phyloP scores from a whole-genome alignment of 192 early-diverging fungal species.

The Rhizophagus sp. region DNA sequence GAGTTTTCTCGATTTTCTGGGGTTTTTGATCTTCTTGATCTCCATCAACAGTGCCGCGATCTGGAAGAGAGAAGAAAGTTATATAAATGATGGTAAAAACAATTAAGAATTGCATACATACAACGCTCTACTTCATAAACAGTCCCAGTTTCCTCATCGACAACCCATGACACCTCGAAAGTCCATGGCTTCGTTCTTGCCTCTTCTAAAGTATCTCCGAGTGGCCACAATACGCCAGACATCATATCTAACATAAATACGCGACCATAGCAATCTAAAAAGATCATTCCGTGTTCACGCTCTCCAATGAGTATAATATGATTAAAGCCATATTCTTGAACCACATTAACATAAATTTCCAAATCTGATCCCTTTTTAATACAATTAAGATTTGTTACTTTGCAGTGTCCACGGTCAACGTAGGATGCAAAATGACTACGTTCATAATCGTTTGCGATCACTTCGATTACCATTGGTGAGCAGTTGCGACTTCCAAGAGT shows the following conservation, averaged over 20 bases:
- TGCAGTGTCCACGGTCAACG: not conserved
- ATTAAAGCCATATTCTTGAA: not conserved
- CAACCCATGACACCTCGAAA: no score
- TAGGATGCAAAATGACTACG: not conserved
- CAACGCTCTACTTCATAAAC: no score
- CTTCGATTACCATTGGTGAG: not conserved
- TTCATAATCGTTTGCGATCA: not conserved
- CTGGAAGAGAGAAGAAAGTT: no score
- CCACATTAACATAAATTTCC: not conserved
- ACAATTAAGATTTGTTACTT: not conserved
- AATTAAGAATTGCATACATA: no score
- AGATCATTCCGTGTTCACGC: not conserved
- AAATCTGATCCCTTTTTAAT: not conserved
- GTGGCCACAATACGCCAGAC: not conserved
- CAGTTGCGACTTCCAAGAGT: not conserved
- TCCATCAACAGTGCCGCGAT: no score
- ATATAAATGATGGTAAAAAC: no score
- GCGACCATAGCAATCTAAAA: not conserved
- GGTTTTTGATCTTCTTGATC: no score
- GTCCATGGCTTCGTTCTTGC: no score
- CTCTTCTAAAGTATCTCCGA: no score
- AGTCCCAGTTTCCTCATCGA: no score
- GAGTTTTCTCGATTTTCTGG: no score
- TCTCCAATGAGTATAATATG: not conserved
- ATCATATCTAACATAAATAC: no score